Evolutionary conservation across 2,329 filamentous ascomycete species (phyloP).

Genomic region (Cordyceps farinosa): DNA sequence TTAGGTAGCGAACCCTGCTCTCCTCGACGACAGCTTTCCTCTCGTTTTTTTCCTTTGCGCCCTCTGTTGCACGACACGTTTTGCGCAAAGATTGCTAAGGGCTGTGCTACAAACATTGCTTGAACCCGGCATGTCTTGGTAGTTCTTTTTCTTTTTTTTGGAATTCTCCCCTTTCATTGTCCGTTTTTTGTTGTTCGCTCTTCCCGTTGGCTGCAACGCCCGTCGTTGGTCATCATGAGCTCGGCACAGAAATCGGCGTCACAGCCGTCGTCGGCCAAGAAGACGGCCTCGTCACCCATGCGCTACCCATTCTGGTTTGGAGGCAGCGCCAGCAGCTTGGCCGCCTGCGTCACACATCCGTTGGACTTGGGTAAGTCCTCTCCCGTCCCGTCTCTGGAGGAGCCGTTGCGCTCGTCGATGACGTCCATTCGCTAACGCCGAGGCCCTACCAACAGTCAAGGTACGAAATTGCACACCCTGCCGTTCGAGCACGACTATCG

Average conservation of each 20-base stretch:
- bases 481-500: not conserved
- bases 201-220: not conserved
- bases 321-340: constrained; percentile 88
- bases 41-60: not conserved
- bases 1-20: not conserved
- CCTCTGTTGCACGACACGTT: not conserved
- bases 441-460: constrained; percentile 46
- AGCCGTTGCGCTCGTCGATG: not conserved
- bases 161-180: not conserved
- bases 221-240: constrained; percentile 6
- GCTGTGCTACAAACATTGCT: not conserved
- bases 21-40: not conserved
- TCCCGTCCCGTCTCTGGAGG: not conserved
- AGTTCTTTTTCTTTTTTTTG: not conserved
- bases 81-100: not conserved
- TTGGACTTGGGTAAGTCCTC: constrained; percentile 74
- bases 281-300: constrained; percentile 41
- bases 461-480: constrained; percentile 25
- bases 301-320: constrained; percentile 93
- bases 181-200: not conserved
- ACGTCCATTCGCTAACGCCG: constrained; percentile 23
- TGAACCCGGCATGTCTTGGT: constrained; percentile 9
- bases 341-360: constrained; percentile 87
- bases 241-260: constrained; percentile 19
- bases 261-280: constrained; percentile 24